phyloP scores from a whole-genome alignment of 768 basidiomycete species.

The Paxillus ammoniavirescens region DNA sequence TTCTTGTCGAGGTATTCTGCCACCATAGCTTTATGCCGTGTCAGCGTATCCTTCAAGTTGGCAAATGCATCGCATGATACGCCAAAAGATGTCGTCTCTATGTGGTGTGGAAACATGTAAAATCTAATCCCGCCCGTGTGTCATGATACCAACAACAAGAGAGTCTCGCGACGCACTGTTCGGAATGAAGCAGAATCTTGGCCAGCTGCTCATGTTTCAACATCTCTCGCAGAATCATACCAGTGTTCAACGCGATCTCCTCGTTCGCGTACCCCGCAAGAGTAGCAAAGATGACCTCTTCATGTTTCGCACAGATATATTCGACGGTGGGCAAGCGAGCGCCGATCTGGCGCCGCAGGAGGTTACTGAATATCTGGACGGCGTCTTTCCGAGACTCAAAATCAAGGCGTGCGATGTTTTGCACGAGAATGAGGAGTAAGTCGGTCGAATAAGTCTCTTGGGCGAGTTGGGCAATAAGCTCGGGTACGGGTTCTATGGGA shows the following conservation, averaged over 20 bases:
- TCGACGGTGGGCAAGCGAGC: slow-evolving; percentile 95
- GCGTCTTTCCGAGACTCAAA: slow-evolving; percentile 91
- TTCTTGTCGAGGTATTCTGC: slow-evolving; percentile 96
- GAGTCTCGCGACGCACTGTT: slow-evolving; percentile 67
- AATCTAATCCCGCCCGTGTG: slow-evolving; percentile 53
- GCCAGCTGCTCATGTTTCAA: slow-evolving; percentile 87
- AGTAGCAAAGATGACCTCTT: slow-evolving; percentile 76
- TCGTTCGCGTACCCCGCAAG: slow-evolving; percentile 93
- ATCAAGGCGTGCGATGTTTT: slow-evolving; percentile 83
- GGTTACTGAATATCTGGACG: slow-evolving; percentile 85
- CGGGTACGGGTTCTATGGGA: slow-evolving; percentile 72
- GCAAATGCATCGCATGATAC: slow-evolving; percentile 98
- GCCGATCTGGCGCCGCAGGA: slow-evolving; percentile 89
- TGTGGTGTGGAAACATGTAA: slow-evolving; percentile 94
- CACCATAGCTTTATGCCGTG: slow-evolving; percentile 97
- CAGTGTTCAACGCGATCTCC: slow-evolving; percentile 94
- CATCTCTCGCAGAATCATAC: slow-evolving; percentile 98
- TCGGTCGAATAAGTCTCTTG: slow-evolving; percentile 95
- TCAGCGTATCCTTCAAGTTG: slow-evolving; percentile 96
- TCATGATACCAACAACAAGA: neutral
- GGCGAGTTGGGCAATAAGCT: slow-evolving; percentile 89
- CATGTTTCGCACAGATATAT: slow-evolving; percentile 76
- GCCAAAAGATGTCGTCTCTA: slow-evolving; percentile 96
- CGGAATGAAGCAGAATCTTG: slow-evolving; percentile 88
- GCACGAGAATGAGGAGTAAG: slow-evolving; percentile 76